Evolutionary conservation across 352 stramenopile genomes (phyloP).

Genomic region (Phytophthora pistaciae): DNA sequence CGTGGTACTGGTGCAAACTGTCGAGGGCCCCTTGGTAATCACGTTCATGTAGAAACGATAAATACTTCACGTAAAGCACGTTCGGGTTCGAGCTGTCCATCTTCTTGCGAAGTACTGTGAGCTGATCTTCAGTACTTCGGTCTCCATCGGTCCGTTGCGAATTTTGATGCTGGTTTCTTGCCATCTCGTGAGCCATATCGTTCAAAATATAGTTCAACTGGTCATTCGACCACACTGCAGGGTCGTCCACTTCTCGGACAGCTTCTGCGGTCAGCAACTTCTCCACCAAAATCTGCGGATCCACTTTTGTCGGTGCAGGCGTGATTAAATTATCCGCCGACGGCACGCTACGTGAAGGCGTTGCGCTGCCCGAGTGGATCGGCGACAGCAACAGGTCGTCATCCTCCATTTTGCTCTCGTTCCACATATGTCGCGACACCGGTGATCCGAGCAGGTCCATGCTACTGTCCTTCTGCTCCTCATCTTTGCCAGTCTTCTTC

Average conservation of each 20-base stretch:
- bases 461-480: slow-evolving; percentile 25
- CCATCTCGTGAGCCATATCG: slow-evolving; percentile 46
- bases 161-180: background rate
- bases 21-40: slow-evolving; percentile 91
- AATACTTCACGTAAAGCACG: slow-evolving; percentile 88
- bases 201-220: slow-evolving; percentile 69
- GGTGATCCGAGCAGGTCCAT: slow-evolving; percentile 36
- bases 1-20: slow-evolving; percentile 94
- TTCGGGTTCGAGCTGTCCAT: slow-evolving; percentile 52
- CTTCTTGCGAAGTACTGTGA: slow-evolving; percentile 28
- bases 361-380: slow-evolving; percentile 29
- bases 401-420: slow-evolving; percentile 27
- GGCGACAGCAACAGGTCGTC: slow-evolving; percentile 49
- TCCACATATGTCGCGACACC: slow-evolving; percentile 40
- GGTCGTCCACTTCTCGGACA: slow-evolving; percentile 39
- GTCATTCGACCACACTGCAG: slow-evolving; percentile 56
- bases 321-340: slow-evolving; percentile 25
- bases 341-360: slow-evolving; percentile 10
- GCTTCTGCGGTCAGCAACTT: slow-evolving; percentile 16
- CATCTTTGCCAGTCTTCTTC: slow-evolving; percentile 5
- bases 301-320: slow-evolving; percentile 12
- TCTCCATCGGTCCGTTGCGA: background rate
- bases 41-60: slow-evolving; percentile 81
- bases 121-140: slow-evolving; percentile 23
- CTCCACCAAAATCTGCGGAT: slow-evolving; percentile 10